A percentile compares a stretch with the other conserved stretches of the same genome.
These are phyloP conservation scores for Populus trichocarpa DNA, from an alignment of 441 rosid species.

Conservation along the genomic window DNA sequence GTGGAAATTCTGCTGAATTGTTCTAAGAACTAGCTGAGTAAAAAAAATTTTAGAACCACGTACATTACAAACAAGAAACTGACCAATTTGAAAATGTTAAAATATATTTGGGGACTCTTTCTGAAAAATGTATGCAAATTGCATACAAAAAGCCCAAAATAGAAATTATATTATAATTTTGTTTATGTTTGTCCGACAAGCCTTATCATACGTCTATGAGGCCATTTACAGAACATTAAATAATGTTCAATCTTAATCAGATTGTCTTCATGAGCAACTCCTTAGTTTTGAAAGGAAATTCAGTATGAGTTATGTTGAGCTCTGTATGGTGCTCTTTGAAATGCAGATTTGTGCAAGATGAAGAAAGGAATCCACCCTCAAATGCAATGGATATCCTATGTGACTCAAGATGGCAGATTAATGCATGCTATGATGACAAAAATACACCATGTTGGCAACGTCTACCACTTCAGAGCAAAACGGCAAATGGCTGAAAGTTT, in stretches of 20 bases:
- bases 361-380: slow-evolving; percentile 94
- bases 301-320: background rate
- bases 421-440: slow-evolving; percentile 35
- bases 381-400: slow-evolving; percentile 85
- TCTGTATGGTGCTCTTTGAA: background rate
- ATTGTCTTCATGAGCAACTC: background rate
- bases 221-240: background rate
- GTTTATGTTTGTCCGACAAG: background rate
- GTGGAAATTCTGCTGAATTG: no score
- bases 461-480: slow-evolving; percentile 82
- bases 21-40: no score
- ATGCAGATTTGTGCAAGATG: background rate
- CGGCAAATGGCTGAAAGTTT: slow-evolving; percentile 84
- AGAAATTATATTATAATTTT: background rate
- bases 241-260: background rate
- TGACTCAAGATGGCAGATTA: slow-evolving; percentile 84
- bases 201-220: background rate
- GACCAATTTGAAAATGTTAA: background rate
- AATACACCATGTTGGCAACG: slow-evolving; percentile 43
- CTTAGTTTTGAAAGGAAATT: background rate
- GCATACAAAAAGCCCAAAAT: background rate
- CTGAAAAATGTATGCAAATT: background rate
- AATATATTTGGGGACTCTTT: background rate
- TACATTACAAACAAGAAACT: background rate
- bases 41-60: no score